These are phyloP conservation scores for Peniophora sp. DNA, from an alignment of 1,284 basidiomycete species.

Conservation along the genomic window DNA sequence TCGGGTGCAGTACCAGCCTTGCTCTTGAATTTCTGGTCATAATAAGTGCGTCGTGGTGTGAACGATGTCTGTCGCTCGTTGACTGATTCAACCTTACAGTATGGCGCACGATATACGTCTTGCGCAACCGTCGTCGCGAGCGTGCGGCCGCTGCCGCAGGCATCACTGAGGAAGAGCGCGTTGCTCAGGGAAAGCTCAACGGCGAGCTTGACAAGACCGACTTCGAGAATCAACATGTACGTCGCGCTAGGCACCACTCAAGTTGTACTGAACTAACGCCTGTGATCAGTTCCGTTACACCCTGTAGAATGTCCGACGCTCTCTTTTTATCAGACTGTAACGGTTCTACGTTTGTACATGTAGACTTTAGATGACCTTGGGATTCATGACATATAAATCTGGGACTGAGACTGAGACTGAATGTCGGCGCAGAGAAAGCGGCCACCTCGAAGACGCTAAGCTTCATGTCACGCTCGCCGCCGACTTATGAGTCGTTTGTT, in stretches of 20 bases:
- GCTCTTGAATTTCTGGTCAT: conserved; percentile 7
- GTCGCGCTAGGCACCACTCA: too few relatives aligned
- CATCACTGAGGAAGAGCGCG: conserved; percentile 7
- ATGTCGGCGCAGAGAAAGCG: too few relatives aligned
- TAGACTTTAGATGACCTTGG: too few relatives aligned
- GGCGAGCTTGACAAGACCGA: conserved; percentile 10
- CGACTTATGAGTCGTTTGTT: too few relatives aligned
- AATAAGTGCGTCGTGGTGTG: not conserved
- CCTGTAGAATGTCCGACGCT: not conserved
- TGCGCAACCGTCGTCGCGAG: conserved; percentile 9
- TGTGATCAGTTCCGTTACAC: not conserved
- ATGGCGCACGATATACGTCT: conserved; percentile 8
- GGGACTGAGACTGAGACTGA: too few relatives aligned
- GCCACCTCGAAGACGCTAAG: too few relatives aligned
- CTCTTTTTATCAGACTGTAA: too few relatives aligned
- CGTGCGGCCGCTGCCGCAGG: conserved; percentile 3
- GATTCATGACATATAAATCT: too few relatives aligned
- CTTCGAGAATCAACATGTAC: conserved; percentile 10
- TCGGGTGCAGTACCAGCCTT: conserved; percentile 8
- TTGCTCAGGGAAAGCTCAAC: conserved; percentile 5
- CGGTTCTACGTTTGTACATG: too few relatives aligned
- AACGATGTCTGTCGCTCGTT: not conserved
- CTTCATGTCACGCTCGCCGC: too few relatives aligned
- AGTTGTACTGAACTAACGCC: not conserved
- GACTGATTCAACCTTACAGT: not conserved